These are phyloP conservation scores for Sclerotinia glacialis DNA, from an alignment of 2,329 filamentous ascomycete species.

Conservation along the genomic window DNA sequence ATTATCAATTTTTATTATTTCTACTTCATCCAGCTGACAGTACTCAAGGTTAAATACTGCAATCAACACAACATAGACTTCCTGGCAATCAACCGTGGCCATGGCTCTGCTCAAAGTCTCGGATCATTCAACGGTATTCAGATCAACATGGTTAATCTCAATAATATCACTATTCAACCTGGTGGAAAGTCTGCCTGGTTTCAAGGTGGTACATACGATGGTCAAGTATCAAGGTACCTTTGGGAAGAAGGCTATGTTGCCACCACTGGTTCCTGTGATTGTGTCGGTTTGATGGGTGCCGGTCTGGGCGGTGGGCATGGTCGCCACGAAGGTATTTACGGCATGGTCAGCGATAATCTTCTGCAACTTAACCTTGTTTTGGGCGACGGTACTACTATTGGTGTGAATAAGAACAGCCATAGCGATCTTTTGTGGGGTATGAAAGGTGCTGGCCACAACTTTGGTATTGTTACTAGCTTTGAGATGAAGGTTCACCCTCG, in stretches of 20 bases:
- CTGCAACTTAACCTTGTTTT: constrained; percentile 45
- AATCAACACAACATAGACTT: too few relatives aligned
- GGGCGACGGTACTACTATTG: constrained; percentile 48
- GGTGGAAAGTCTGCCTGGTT: neutral
- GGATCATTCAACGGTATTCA: too few relatives aligned
- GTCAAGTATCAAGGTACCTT: neutral
- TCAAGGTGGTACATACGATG: neutral
- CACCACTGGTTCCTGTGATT: constrained; percentile 33
- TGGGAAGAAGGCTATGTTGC: neutral
- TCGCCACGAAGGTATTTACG: constrained; percentile 42
- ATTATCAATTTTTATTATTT: too few relatives aligned
- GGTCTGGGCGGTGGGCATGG: constrained; percentile 46
- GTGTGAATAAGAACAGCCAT: constrained; percentile 28
- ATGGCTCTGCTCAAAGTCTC: too few relatives aligned
- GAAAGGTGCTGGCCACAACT: constrained; percentile 40
- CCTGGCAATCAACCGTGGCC: too few relatives aligned
- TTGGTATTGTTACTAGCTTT: constrained; percentile 41
- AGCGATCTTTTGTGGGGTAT: constrained; percentile 40
- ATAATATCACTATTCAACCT: too few relatives aligned
- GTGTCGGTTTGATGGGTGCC: constrained; percentile 39
- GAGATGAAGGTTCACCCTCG: constrained; percentile 19
- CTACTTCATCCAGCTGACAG: too few relatives aligned
- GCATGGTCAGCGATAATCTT: constrained; percentile 46
- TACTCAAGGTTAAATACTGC: too few relatives aligned
- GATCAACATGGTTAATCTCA: too few relatives aligned